Conservation (phyloP, 345 rosid genomes). For the Citrus medica region DNA sequence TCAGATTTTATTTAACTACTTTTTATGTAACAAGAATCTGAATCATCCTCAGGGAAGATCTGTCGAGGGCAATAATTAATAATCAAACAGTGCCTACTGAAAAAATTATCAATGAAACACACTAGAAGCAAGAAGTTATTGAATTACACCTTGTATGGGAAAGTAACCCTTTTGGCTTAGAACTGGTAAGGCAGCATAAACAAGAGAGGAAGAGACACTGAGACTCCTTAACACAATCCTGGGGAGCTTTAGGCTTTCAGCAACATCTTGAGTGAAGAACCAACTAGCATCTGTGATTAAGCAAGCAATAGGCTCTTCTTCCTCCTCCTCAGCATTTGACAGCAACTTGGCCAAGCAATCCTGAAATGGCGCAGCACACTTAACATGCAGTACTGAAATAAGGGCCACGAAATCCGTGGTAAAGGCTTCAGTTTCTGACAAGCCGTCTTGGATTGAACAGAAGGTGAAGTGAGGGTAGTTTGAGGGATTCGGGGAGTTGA, state of each 20-base stretch:
- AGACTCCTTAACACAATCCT: conserved; percentile 17
- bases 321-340: conserved; percentile 11
- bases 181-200: conserved; percentile 22
- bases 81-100: neutral
- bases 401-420: conserved; percentile 12
- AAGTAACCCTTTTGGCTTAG: conserved; percentile 23
- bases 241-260: conserved; percentile 19
- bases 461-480: conserved; percentile 28
- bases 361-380: conserved; percentile 10
- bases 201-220: conserved; percentile 29
- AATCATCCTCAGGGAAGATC: neutral
- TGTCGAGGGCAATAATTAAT: neutral
- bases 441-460: conserved; percentile 18
- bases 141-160: conserved; percentile 25
- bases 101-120: no score
- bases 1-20: no score
- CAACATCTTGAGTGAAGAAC: conserved; percentile 30
- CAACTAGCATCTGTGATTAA: conserved; percentile 32
- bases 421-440: conserved; percentile 16
- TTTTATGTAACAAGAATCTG: neutral
- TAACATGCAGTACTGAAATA: conserved; percentile 1
- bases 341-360: conserved; percentile 22
- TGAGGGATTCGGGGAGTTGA: conserved; percentile 33
- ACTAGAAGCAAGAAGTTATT: neutral
- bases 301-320: conserved; percentile 24